Conservation (phyloP, 2,329 filamentous ascomycete species). For the Ceratocystiopsis brevicomis region DNA sequence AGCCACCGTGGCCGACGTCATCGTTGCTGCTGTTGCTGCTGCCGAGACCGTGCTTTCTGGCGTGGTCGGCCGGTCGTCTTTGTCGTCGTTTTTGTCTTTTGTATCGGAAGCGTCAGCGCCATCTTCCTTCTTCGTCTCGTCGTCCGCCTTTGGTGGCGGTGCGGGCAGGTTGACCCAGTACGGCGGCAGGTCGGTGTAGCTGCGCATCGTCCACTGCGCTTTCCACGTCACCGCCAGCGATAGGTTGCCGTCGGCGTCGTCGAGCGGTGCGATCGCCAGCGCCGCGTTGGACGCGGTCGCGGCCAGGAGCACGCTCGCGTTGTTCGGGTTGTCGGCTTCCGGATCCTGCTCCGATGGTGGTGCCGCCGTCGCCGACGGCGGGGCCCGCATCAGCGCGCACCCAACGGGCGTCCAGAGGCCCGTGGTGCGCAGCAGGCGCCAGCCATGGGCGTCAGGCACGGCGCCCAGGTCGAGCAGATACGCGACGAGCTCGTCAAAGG, state of each 20-base stretch:
- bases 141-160: constrained; percentile 5
- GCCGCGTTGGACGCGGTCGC: constrained; percentile 42
- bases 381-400: constrained; percentile 30
- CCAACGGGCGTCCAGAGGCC: constrained; percentile 43
- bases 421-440: constrained; percentile 34
- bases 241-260: constrained; percentile 41
- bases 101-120: not conserved
- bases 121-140: not conserved
- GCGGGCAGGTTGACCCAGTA: constrained; percentile 38
- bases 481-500: constrained; percentile 39
- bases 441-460: constrained; percentile 38
- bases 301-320: constrained; percentile 35
- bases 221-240: constrained; percentile 39
- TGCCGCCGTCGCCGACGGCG: no score
- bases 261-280: constrained; percentile 32
- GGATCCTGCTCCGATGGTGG: constrained; percentile 17
- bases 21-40: constrained; percentile 4
- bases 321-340: constrained; percentile 26
- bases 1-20: constrained; percentile 10
- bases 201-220: constrained; percentile 31
- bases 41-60: constrained; percentile 15
- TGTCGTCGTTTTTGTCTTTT: constrained; percentile 1
- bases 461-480: constrained; percentile 47
- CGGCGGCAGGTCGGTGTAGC: constrained; percentile 33
- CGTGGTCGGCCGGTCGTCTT: not conserved